These are phyloP conservation scores for Drechslerella coelobrocha DNA, from an alignment of 2,329 filamentous ascomycete species.

Conservation along the genomic window DNA sequence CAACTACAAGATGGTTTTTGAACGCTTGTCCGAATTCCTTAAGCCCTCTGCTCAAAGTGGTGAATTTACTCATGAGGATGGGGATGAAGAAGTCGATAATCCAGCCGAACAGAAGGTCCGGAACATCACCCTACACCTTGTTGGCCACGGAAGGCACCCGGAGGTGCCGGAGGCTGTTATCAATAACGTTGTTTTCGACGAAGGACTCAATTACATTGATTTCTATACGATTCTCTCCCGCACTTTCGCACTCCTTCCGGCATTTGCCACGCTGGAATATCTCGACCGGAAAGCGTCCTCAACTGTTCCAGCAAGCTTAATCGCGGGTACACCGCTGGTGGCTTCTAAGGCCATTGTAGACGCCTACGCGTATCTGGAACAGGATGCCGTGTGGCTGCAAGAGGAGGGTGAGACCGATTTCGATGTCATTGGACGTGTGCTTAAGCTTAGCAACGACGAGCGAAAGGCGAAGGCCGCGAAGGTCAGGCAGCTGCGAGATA, in stretches of 20 bases:
- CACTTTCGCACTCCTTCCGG: slow-evolving; percentile 55
- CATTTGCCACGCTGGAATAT: slow-evolving; percentile 54
- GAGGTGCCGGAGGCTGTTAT: slow-evolving; percentile 52
- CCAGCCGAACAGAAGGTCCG: slow-evolving; percentile 16
- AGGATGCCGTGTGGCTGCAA: slow-evolving; percentile 55
- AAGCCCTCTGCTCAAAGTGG: slow-evolving; percentile 31
- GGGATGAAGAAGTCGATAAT: slow-evolving; percentile 36
- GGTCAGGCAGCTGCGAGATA: slow-evolving; percentile 73
- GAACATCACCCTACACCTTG: slow-evolving; percentile 53
- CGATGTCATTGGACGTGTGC: slow-evolving; percentile 54
- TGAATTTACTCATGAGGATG: slow-evolving; percentile 8
- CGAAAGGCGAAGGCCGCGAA: slow-evolving; percentile 75
- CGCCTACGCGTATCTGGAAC: slow-evolving; percentile 55
- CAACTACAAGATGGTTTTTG: slow-evolving; percentile 55
- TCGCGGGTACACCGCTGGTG: slow-evolving; percentile 55
- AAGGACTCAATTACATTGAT: slow-evolving; percentile 54
- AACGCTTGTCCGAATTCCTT: slow-evolving; percentile 52
- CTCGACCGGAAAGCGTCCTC: slow-evolving; percentile 55
- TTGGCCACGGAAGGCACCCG: slow-evolving; percentile 53
- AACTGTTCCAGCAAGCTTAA: slow-evolving; percentile 55
- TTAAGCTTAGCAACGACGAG: slow-evolving; percentile 60
- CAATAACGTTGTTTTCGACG: slow-evolving; percentile 54
- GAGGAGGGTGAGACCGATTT: slow-evolving; percentile 54
- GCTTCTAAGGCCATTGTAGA: slow-evolving; percentile 53
- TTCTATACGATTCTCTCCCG: slow-evolving; percentile 55